Conservation (phyloP, 306 rosid species). For the Pyrus communis region DNA sequence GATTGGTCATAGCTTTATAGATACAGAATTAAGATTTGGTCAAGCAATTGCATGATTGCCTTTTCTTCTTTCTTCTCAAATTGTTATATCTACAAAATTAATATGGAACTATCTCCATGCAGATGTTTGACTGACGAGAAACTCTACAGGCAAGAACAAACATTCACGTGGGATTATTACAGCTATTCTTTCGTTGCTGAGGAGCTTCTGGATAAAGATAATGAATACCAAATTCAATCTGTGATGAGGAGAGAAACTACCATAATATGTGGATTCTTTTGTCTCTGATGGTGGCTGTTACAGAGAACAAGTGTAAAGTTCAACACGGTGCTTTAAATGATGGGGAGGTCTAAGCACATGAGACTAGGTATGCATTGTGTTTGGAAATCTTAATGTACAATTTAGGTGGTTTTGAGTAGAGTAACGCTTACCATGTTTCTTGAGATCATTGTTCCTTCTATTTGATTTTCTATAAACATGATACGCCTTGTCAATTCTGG, state of each 20-base stretch:
- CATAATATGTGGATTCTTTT: slow-evolving; percentile 20
- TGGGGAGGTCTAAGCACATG: slow-evolving; percentile 22
- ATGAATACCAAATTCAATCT: slow-evolving; percentile 24
- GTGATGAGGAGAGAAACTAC: slow-evolving; percentile 17
- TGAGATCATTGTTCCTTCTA: neutral
- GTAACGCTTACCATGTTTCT: slow-evolving; percentile 17
- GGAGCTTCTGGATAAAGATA: slow-evolving; percentile 29
- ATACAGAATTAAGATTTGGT: neutral
- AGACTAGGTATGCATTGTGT: slow-evolving; percentile 33
- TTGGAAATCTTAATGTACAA: slow-evolving; percentile 30
- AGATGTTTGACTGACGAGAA: slow-evolving; percentile 59
- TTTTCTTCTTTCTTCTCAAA: neutral
- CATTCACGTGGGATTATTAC: slow-evolving; percentile 13
- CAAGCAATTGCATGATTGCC: neutral
- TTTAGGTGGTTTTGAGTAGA: slow-evolving; percentile 21
- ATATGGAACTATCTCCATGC: slow-evolving; percentile 30
- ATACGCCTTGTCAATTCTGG: neutral
- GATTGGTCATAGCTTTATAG: neutral
- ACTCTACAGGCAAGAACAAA: slow-evolving; percentile 18
- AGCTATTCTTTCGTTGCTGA: slow-evolving; percentile 17
- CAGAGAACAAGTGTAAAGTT: slow-evolving; percentile 6
- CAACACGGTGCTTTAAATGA: slow-evolving; percentile 3
- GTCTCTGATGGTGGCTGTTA: slow-evolving; percentile 13
- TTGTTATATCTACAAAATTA: slow-evolving; percentile 1
- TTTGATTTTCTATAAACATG: slow-evolving; percentile 6